Evolutionary conservation across 495 filamentous ascomycete genomes (phyloP).

Genomic region (Talaromyces trachyspermus): DNA sequence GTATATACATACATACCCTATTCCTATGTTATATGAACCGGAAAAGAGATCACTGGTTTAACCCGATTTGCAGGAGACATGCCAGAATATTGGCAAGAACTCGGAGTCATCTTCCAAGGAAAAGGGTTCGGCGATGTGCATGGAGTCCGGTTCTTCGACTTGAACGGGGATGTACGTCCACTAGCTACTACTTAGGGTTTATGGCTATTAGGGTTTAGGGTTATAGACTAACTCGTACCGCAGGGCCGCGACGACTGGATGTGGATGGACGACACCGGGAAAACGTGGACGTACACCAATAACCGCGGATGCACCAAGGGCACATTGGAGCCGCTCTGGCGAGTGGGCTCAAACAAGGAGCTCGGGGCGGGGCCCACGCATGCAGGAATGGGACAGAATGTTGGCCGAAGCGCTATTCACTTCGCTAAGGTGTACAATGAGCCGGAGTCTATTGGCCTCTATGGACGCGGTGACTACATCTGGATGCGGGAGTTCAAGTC

Average conservation of each 20-base stretch:
- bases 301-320: slow-evolving; percentile 13
- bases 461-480: slow-evolving; percentile 2
- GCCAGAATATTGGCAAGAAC: slow-evolving; percentile 18
- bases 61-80: too few relatives aligned
- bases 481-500: neutral
- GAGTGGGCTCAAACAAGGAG: neutral
- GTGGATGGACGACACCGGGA: slow-evolving; percentile 19
- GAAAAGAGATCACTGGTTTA: neutral
- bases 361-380: neutral
- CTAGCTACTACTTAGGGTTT: too few relatives aligned
- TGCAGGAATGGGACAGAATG: neutral
- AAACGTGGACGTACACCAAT: slow-evolving; percentile 19
- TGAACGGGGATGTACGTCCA: slow-evolving; percentile 21
- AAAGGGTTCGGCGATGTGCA: slow-evolving; percentile 16
- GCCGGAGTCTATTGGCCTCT: neutral
- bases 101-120: slow-evolving; percentile 11
- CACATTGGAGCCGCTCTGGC: slow-evolving; percentile 5
- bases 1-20: too few relatives aligned
- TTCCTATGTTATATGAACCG: too few relatives aligned
- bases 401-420: slow-evolving; percentile 6
- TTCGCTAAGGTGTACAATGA: slow-evolving; percentile 6
- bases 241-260: slow-evolving; percentile 18
- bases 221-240: neutral
- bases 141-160: slow-evolving; percentile 21
- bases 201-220: neutral